A percentile compares a stretch with the other conserved stretches of the same genome.
These are phyloP conservation scores for Trifolium fragiferum DNA, from an alignment of 306 rosid genomes.

Conservation along the genomic window DNA sequence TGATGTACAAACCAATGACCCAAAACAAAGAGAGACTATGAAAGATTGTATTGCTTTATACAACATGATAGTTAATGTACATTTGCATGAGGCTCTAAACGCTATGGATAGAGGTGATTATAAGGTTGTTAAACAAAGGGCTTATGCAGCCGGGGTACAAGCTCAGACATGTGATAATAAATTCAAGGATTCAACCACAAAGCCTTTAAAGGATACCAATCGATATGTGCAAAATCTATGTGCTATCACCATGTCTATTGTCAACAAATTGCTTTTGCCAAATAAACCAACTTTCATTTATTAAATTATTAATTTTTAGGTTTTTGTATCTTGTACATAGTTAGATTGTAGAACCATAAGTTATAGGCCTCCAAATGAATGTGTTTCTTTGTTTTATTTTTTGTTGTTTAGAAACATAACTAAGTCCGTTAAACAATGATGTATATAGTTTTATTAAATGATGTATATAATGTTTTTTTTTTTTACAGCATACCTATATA, in stretches of 20 bases:
- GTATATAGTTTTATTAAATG: background rate
- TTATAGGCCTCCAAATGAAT: background rate
- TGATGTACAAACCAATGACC: background rate
- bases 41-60: constrained; percentile 24
- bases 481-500: too few species aligned
- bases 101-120: constrained; percentile 21
- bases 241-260: constrained; percentile 25
- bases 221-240: constrained; percentile 36
- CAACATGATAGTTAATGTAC: constrained; percentile 20
- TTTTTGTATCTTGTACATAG: background rate
- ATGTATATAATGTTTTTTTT: background rate
- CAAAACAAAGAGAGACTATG: background rate
- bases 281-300: background rate
- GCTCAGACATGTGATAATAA: constrained; percentile 18
- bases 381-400: background rate
- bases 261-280: constrained; percentile 21
- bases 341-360: background rate
- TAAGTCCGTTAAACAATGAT: background rate
- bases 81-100: constrained; percentile 25
- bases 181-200: background rate
- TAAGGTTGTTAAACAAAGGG: constrained; percentile 19
- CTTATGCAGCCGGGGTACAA: constrained; percentile 15
- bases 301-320: background rate
- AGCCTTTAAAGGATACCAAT: constrained; percentile 31
- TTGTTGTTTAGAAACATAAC: background rate